These are phyloP conservation scores for Kitagawia praeruptora DNA, from an alignment of 129 eudicot species.

Conservation along the genomic window DNA sequence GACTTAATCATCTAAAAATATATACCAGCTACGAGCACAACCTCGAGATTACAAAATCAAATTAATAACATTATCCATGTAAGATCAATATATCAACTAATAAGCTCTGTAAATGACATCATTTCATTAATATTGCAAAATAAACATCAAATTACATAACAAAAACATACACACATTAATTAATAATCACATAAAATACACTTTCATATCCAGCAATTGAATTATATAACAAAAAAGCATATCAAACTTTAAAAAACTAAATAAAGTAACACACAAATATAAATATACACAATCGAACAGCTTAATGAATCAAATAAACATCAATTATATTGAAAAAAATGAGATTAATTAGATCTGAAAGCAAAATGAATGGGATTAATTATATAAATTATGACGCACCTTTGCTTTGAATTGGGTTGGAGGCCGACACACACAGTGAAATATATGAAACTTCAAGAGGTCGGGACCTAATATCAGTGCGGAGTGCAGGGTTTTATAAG, in stretches of 20 bases:
- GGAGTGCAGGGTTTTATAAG: not conserved
- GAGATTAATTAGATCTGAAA: too few species aligned
- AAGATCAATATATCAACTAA: not conserved
- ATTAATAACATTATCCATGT: not conserved
- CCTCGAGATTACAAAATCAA: not conserved
- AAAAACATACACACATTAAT: too few species aligned
- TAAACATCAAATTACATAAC: not conserved
- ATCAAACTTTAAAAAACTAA: too few species aligned
- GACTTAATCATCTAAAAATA: too few species aligned
- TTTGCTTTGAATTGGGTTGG: not conserved
- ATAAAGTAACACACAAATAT: too few species aligned
- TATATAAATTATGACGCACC: not conserved
- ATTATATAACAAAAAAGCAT: too few species aligned
- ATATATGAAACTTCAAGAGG: too few species aligned
- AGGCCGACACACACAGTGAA: not conserved
- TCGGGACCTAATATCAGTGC: not conserved
- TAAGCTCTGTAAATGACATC: not conserved
- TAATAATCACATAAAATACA: too few species aligned
- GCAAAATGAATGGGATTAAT: too few species aligned
- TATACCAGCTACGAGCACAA: not conserved
- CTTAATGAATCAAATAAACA: too few species aligned
- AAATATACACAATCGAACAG: not conserved
- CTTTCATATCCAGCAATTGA: too few species aligned
- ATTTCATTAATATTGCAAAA: not conserved
- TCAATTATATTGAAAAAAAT: too few species aligned